Conservation (phyloP, 2,329 filamentous ascomycete species). For the Botrytis aclada region DNA sequence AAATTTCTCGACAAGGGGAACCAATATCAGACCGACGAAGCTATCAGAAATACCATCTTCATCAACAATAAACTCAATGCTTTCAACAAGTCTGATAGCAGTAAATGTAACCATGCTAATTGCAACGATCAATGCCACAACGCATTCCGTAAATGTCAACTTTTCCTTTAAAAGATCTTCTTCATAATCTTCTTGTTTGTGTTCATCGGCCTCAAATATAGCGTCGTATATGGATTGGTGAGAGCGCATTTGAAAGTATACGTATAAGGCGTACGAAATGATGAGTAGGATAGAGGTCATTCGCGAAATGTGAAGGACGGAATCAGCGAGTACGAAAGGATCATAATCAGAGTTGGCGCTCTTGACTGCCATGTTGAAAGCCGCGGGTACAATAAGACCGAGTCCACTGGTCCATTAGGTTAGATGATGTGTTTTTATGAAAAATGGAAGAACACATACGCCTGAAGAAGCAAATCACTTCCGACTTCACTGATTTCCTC, state of each 20-base stretch:
- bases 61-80: constrained; percentile 63
- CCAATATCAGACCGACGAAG: constrained; percentile 69
- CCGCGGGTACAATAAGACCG: constrained; percentile 43
- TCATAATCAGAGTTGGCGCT: constrained; percentile 27
- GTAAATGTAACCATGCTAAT: constrained; percentile 70
- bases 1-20: constrained; percentile 80
- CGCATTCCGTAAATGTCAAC: constrained; percentile 70
- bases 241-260: constrained; percentile 70
- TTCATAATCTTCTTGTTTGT: constrained; percentile 61
- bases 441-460: constrained; percentile 49
- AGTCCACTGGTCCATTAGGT: constrained; percentile 41
- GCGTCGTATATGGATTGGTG: constrained; percentile 76
- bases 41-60: constrained; percentile 52
- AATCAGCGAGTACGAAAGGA: constrained; percentile 45
- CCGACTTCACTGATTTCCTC: constrained; percentile 76
- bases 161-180: constrained; percentile 61
- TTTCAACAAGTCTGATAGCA: constrained; percentile 67
- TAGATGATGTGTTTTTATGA: neutral
- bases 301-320: constrained; percentile 64
- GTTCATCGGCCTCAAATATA: constrained; percentile 68
- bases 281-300: constrained; percentile 69
- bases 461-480: constrained; percentile 71
- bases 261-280: constrained; percentile 62
- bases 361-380: constrained; percentile 48
- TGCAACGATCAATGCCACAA: constrained; percentile 61